Evolutionary conservation across 176 grass and related monocot genomes (phyloP).

Genomic region (Avena sativa): DNA sequence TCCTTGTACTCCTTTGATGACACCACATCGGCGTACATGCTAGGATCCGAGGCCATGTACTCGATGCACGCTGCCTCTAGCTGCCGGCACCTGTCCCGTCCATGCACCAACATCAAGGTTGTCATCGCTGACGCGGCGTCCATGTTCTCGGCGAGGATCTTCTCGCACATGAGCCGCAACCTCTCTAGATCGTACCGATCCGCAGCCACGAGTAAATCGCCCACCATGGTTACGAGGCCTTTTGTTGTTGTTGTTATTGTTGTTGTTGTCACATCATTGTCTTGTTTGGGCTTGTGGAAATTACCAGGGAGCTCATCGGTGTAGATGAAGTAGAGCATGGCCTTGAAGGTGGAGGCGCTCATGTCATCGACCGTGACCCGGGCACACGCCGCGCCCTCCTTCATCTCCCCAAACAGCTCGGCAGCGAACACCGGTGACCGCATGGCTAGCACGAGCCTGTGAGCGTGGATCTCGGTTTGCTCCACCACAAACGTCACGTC

Average conservation of each 20-base stretch:
- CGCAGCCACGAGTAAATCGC: neutral
- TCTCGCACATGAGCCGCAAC: neutral
- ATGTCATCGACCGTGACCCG: neutral
- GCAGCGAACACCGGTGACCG: neutral
- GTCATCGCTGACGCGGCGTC: neutral
- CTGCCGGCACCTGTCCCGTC: neutral
- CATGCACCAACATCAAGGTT: neutral
- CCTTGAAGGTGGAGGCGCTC: neutral
- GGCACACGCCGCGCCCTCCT: neutral
- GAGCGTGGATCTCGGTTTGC: neutral
- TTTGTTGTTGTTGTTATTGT: too few species aligned
- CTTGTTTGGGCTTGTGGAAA: neutral
- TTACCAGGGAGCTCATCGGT: neutral
- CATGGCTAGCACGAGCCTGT: neutral
- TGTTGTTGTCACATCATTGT: neutral
- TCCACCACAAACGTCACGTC: neutral
- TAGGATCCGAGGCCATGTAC: neutral
- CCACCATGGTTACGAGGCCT: neutral
- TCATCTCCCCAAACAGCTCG: neutral
- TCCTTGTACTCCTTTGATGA: neutral
- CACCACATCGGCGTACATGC: neutral
- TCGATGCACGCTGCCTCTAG: neutral
- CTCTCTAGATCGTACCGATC: neutral
- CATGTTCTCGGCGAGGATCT: neutral
- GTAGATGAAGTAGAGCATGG: conserved; percentile 10